These are phyloP conservation scores for Gossypium raimondii DNA, from an alignment of 345 rosid genomes.

Conservation along the genomic window DNA sequence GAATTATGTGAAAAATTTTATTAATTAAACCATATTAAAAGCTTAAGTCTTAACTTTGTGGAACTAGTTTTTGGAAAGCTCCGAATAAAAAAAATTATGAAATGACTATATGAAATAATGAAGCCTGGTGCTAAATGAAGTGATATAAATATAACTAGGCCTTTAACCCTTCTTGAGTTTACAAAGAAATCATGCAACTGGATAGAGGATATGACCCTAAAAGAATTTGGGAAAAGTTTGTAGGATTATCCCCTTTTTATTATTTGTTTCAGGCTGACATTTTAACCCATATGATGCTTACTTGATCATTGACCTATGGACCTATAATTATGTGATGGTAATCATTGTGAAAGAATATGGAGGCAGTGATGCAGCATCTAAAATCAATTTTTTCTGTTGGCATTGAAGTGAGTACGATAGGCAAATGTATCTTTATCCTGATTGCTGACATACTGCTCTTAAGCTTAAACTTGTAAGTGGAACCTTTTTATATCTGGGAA, in stretches of 20 bases:
- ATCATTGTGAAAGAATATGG: neutral
- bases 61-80: neutral
- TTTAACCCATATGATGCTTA: neutral
- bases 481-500: neutral
- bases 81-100: neutral
- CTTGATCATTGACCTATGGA: neutral
- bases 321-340: neutral
- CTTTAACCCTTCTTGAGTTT: neutral
- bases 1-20: neutral
- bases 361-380: neutral
- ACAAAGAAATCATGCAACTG: neutral
- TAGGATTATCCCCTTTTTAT: too few species aligned
- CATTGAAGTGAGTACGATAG: neutral
- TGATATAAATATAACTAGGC: neutral
- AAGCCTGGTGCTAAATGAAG: neutral
- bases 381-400: neutral
- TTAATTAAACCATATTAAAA: neutral
- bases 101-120: neutral
- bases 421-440: neutral
- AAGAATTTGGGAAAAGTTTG: constrained; percentile 3
- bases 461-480: neutral
- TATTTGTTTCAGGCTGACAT: neutral
- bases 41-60: neutral
- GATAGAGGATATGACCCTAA: neutral
- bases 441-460: too few species aligned